Percentiles rank a stretch among this genome's conserved stretches.
Evolutionary conservation across 305 asterid genomes (phyloP).

Genomic region (Ruellia speciosa): DNA sequence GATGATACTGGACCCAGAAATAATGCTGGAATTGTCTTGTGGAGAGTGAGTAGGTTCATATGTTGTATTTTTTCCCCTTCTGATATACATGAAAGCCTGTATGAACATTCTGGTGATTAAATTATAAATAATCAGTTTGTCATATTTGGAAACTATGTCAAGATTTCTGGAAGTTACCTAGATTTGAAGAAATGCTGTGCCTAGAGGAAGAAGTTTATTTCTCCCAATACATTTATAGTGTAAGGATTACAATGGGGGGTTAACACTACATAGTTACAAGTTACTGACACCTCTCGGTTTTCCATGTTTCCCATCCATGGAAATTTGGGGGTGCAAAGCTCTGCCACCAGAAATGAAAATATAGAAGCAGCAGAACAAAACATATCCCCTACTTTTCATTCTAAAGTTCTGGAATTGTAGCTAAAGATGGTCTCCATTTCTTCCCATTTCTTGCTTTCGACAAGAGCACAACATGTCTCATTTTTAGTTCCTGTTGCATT

Average conservation of each 20-base stretch:
- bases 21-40: constrained; percentile 22
- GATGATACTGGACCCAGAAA: constrained; percentile 22
- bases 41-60: constrained; percentile 7
- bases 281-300: constrained; percentile 20
- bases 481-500: constrained; percentile 26
- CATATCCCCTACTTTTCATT: neutral
- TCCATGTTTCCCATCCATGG: constrained; percentile 13
- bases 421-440: constrained; percentile 38
- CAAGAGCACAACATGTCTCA: constrained; percentile 24
- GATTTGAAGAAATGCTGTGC: no score
- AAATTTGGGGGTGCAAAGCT: constrained; percentile 24
- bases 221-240: neutral
- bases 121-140: constrained; percentile 22
- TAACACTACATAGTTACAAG: constrained; percentile 12
- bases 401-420: constrained; percentile 41
- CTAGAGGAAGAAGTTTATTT: no score
- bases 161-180: neutral
- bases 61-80: no score
- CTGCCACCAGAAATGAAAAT: neutral
- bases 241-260: neutral
- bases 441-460: constrained; percentile 16
- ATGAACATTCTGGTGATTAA: constrained; percentile 19
- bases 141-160: no score
- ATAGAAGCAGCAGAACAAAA: neutral
- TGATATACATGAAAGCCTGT: constrained; percentile 23